Conservation (phyloP, 371 early-diverging fungal genomes). For the Mucor indicus region DNA sequence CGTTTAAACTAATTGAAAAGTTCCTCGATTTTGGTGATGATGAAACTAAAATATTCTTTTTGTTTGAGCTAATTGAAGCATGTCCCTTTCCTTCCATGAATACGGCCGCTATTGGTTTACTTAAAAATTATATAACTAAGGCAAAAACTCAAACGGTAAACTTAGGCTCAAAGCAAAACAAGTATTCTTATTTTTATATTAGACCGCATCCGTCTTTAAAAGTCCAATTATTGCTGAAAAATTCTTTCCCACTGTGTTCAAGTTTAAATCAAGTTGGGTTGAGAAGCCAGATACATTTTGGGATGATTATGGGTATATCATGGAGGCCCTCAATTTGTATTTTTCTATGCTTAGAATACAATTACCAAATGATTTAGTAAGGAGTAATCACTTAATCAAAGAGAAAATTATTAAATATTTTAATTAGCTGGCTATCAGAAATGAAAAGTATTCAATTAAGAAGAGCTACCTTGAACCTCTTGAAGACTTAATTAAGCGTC, state of each 20-base stretch:
- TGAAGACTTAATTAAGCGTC: background rate
- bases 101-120: conserved; percentile 31
- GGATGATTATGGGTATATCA: conserved; percentile 32
- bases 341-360: conserved; percentile 36
- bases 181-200: background rate
- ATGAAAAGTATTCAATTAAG: conserved; percentile 3
- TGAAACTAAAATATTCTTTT: conserved; percentile 17
- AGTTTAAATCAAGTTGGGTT: conserved; percentile 4
- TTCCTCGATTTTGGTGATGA: conserved; percentile 19
- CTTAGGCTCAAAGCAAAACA: background rate
- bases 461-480: conserved; percentile 7
- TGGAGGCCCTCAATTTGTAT: conserved; percentile 44
- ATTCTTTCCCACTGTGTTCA: conserved; percentile 20
- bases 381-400: background rate
- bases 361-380: conserved; percentile 15
- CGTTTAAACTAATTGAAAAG: conserved; percentile 21
- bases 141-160: conserved; percentile 2
- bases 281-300: conserved; percentile 8
- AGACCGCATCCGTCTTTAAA: conserved; percentile 11
- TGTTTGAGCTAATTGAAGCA: conserved; percentile 21
- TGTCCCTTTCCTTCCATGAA: conserved; percentile 39
- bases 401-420: background rate
- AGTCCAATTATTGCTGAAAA: conserved; percentile 13
- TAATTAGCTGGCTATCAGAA: conserved; percentile 8
- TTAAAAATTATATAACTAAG: conserved; percentile 27